Evolutionary conservation across 805 yeast genomes (phyloP).

Genomic region (Grigorovia yakushimaensis): DNA sequence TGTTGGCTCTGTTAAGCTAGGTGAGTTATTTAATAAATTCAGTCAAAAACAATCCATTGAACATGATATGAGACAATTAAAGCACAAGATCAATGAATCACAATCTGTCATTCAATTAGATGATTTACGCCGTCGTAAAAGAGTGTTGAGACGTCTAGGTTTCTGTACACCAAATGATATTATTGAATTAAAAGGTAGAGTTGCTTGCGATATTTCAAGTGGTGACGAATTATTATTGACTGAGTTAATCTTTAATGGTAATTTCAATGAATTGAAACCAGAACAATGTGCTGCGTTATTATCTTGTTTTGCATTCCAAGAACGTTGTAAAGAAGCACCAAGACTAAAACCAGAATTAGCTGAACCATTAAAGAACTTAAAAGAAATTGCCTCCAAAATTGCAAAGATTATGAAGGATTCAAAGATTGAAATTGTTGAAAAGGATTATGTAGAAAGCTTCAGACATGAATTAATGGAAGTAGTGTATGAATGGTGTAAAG

Average conservation of each 20-base stretch:
- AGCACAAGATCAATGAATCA: slow-evolving; percentile 65
- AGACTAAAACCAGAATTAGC: slow-evolving; percentile 79
- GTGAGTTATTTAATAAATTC: slow-evolving; percentile 56
- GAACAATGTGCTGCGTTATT: slow-evolving; percentile 88
- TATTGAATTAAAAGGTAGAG: slow-evolving; percentile 93
- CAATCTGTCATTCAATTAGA: slow-evolving; percentile 90
- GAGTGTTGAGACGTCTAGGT: slow-evolving; percentile 86
- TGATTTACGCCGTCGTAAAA: slow-evolving; percentile 83
- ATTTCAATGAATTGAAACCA: slow-evolving; percentile 76
- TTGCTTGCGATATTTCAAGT: slow-evolving; percentile 90
- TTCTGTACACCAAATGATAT: slow-evolving; percentile 81
- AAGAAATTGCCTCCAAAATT: slow-evolving; percentile 82
- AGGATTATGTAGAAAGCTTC: slow-evolving; percentile 86
- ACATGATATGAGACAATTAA: slow-evolving; percentile 47
- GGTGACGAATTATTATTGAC: slow-evolving; percentile 80
- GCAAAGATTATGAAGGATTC: slow-evolving; percentile 86
- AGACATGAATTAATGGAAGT: slow-evolving; percentile 95
- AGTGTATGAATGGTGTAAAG: slow-evolving; percentile 92
- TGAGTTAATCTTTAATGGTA: slow-evolving; percentile 90
- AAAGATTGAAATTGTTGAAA: slow-evolving; percentile 81
- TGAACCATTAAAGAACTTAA: slow-evolving; percentile 84
- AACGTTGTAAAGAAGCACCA: slow-evolving; percentile 81
- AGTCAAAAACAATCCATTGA: slow-evolving; percentile 53
- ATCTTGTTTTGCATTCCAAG: slow-evolving; percentile 96
- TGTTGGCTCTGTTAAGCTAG: slow-evolving; percentile 48